phyloP scores from a whole-genome alignment of 345 rosid genomes.

The Eucalyptus sp. region DNA sequence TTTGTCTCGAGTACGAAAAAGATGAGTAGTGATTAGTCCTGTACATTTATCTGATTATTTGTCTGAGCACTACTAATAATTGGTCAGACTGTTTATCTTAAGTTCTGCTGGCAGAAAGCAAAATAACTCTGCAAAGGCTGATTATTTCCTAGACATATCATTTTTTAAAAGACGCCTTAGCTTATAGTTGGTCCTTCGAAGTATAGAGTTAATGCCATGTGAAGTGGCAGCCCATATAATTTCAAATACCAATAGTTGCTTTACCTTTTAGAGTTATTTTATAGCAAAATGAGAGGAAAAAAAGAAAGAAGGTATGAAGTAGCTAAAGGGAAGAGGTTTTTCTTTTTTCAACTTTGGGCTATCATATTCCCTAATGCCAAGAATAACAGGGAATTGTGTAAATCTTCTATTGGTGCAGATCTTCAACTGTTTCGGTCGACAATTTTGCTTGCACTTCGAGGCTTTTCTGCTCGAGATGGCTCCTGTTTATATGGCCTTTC shows the following conservation, averaged over 20 bases:
- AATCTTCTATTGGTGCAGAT: conserved; percentile 13
- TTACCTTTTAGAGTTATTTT: neutral
- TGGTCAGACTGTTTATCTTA: neutral
- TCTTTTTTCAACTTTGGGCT: neutral
- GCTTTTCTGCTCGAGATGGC: conserved; percentile 39
- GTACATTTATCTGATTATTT: neutral
- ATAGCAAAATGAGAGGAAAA: neutral
- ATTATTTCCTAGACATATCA: neutral
- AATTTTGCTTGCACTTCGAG: conserved; percentile 56
- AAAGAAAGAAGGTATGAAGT: neutral
- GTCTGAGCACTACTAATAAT: neutral
- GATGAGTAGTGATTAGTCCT: neutral
- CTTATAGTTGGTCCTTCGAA: neutral
- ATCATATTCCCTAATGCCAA: neutral
- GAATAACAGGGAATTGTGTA: neutral
- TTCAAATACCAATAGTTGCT: neutral
- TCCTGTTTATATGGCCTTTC: conserved; percentile 50
- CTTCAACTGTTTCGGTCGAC: conserved; percentile 37
- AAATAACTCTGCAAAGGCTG: neutral
- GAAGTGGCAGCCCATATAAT: neutral
- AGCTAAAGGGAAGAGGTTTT: neutral
- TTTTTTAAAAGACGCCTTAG: neutral
- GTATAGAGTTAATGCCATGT: neutral
- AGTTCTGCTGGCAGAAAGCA: neutral
- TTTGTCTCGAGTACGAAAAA: neutral